These are phyloP conservation scores for Datisca glomerata DNA, from an alignment of 306 rosid species.

Conservation along the genomic window DNA sequence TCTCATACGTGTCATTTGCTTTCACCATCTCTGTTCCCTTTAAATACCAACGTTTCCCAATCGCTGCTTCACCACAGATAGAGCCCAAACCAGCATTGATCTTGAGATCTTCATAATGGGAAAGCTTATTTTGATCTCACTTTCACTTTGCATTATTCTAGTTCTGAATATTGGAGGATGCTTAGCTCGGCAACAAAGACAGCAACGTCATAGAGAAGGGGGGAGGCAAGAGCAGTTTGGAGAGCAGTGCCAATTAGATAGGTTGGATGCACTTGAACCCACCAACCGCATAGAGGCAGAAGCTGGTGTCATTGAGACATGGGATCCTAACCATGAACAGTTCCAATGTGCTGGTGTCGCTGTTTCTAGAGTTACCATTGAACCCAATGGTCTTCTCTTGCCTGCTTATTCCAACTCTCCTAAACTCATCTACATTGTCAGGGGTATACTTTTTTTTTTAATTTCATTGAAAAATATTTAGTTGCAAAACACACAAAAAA, in stretches of 20 bases:
- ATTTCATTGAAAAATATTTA: too few species aligned
- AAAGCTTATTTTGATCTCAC: conserved; percentile 22
- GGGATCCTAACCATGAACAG: conserved; percentile 27
- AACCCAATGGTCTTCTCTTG: conserved; percentile 34
- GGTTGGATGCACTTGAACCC: conserved; percentile 28
- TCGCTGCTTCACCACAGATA: conserved; percentile 10
- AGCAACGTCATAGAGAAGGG: not conserved
- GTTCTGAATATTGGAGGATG: conserved; percentile 29
- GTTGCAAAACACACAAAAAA: too few species aligned
- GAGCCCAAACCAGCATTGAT: not conserved
- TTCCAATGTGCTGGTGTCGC: conserved; percentile 30
- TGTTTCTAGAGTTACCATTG: conserved; percentile 15
- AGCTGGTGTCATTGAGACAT: conserved; percentile 24
- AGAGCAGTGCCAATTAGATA: conserved; percentile 24
- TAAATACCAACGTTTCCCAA: not conserved
- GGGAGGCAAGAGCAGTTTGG: conserved; percentile 15
- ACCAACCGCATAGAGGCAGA: conserved; percentile 17
- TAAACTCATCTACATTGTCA: conserved; percentile 18
- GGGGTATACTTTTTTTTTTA: conserved; percentile 17
- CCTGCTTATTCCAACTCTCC: conserved; percentile 33
- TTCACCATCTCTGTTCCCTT: not conserved
- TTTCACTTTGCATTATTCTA: conserved; percentile 25
- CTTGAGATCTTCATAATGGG: conserved; percentile 17
- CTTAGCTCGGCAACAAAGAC: conserved; percentile 7
- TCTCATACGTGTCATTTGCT: not conserved